Conservation (phyloP, 495 filamentous ascomycete species). For the Evansstolkia leycettana region DNA sequence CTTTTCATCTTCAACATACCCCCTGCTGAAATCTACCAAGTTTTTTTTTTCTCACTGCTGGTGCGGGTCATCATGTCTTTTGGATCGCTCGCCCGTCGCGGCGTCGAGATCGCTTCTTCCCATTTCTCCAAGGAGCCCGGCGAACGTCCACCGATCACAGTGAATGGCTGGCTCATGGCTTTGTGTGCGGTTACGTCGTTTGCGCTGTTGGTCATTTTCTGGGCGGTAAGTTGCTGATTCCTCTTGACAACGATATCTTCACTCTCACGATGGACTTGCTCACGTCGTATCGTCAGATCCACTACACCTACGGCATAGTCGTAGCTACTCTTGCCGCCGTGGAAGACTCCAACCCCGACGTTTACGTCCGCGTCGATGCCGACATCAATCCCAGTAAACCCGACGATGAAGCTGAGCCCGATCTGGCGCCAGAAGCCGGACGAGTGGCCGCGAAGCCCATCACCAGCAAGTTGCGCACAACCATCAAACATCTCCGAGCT, state of each 20-base stretch:
- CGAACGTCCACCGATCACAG: conserved; percentile 5
- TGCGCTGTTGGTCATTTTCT: conserved; percentile 6
- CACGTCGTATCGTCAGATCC: conserved; percentile 14
- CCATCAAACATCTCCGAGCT: conserved; percentile 43
- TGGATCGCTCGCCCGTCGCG: conserved; percentile 15
- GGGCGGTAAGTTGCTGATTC: conserved; percentile 9
- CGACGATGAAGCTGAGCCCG: conserved; percentile 19
- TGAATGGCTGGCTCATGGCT: conserved; percentile 10
- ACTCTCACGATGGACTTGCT: not conserved
- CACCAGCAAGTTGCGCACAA: conserved; percentile 44
- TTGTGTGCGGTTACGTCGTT: conserved; percentile 10
- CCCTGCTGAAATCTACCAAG: no score
- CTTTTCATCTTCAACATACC: not conserved
- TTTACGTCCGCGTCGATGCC: conserved; percentile 36
- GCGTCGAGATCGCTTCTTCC: conserved; percentile 12
- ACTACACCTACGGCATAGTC: conserved; percentile 47
- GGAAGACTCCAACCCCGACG: conserved; percentile 47
- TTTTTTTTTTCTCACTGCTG: no score
- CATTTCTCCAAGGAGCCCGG: conserved; percentile 6
- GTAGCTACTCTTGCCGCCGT: conserved; percentile 48
- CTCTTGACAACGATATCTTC: no score
- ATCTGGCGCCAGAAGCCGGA: conserved; percentile 8
- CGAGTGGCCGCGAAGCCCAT: conserved; percentile 31
- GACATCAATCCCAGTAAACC: conserved; percentile 24
- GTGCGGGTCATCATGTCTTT: conserved; percentile 10